These are phyloP conservation scores for Vanrija humicola DNA, from an alignment of 1,284 basidiomycete genomes.

Conservation along the genomic window DNA sequence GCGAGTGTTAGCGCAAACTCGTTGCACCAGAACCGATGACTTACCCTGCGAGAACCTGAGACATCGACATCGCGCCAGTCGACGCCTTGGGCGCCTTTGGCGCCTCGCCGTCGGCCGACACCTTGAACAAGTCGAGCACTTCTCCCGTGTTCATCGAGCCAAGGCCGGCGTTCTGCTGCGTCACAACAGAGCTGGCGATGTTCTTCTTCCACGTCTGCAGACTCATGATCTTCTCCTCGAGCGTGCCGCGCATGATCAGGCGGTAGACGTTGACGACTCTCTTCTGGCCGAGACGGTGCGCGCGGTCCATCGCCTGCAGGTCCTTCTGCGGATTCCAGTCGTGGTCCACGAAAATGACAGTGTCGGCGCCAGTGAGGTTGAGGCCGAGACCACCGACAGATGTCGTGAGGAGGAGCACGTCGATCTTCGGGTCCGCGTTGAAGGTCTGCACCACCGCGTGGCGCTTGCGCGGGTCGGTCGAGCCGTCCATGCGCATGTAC, in stretches of 20 bases:
- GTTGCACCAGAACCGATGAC: too few species aligned
- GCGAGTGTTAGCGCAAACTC: too few species aligned
- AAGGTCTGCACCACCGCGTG: constrained; percentile 97
- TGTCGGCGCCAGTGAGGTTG: constrained; percentile 96
- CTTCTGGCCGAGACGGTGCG: constrained; percentile 97
- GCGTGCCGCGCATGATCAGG: constrained; percentile 90
- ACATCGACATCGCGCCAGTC: constrained; percentile 53
- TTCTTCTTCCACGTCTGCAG: constrained; percentile 98
- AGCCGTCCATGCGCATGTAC: constrained; percentile 96
- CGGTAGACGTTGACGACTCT: constrained; percentile 99
- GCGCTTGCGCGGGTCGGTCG: constrained; percentile 81
- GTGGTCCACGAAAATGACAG: constrained; percentile 98
- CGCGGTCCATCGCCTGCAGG: constrained; percentile 98
- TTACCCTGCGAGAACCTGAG: constrained; percentile 67
- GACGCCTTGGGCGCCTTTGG: constrained; percentile 1
- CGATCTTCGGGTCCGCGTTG: constrained; percentile 96
- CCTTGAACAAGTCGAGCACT: constrained; percentile 89
- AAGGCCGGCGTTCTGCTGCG: constrained; percentile 92
- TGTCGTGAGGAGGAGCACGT: constrained; percentile 91
- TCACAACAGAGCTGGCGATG: constrained; percentile 93
- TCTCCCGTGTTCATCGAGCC: constrained; percentile 96
- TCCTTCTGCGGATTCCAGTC: constrained; percentile 99
- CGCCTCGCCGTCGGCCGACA: constrained; percentile 63
- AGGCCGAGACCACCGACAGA: constrained; percentile 94
- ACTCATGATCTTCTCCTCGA: constrained; percentile 99